Evolutionary conservation across 306 rosid species (phyloP).

Genomic region (Prunus mume): DNA sequence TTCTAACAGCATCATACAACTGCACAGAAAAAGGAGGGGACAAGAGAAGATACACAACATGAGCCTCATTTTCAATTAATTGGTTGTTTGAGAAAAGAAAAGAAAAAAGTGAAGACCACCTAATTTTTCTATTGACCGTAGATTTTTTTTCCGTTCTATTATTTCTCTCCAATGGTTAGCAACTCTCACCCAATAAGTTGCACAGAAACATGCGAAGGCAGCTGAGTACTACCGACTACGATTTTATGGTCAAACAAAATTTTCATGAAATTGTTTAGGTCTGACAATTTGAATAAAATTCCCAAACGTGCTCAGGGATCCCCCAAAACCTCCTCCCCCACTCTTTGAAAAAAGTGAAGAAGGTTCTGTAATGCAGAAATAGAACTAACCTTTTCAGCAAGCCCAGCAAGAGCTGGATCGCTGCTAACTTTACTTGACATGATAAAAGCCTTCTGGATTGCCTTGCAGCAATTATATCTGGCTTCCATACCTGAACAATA

Average conservation of each 20-base stretch:
- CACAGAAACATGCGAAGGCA: not conserved
- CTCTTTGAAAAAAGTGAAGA: not conserved
- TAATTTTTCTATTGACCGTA: not conserved
- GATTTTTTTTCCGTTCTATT: not conserved
- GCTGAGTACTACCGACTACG: not conserved
- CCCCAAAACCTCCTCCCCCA: not conserved
- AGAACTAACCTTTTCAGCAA: conserved; percentile 60
- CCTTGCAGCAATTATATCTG: conserved; percentile 75
- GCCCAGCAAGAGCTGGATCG: conserved; percentile 56
- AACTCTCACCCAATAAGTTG: not conserved
- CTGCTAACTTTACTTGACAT: conserved; percentile 47
- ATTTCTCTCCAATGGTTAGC: not conserved
- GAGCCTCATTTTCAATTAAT: not conserved
- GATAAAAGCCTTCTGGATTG: conserved; percentile 50
- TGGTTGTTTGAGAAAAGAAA: not conserved
- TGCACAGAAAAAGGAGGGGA: conserved; percentile 30
- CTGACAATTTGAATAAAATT: not conserved
- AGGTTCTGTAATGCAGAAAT: not conserved
- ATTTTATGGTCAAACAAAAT: not conserved
- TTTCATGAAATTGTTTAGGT: not conserved
- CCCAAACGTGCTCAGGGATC: not conserved
- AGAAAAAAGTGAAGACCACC: not conserved
- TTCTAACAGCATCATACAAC: conserved; percentile 68
- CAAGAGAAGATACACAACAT: not conserved
- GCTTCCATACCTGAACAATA: conserved; percentile 80